A percentile compares a stretch with the other conserved stretches of the same genome.
Conservation (phyloP, 2,329 filamentous ascomycete species). For the Colletotrichum simmondsii region DNA sequence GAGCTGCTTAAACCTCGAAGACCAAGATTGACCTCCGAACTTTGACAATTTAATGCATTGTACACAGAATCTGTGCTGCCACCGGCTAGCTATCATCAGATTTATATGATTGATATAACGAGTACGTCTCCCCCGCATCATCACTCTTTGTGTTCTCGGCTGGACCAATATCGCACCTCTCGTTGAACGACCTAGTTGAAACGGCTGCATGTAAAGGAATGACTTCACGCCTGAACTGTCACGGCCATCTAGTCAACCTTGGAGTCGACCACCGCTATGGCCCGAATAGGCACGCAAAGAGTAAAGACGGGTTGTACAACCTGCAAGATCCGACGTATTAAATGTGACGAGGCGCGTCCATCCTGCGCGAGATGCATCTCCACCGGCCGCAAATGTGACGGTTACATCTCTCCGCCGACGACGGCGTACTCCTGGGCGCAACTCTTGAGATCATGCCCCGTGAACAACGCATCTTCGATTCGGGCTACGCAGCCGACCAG, state of each 20-base stretch:
- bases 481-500: not conserved
- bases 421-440: conserved; percentile 5
- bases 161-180: not conserved
- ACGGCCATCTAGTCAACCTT: not conserved
- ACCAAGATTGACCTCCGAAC: not conserved
- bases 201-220: not conserved
- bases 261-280: not conserved
- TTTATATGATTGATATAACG: not conserved
- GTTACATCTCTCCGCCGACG: conserved; percentile 15
- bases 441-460: not conserved
- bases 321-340: conserved; percentile 35
- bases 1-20: not conserved
- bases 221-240: not conserved
- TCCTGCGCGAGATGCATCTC: conserved; percentile 31
- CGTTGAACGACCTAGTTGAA: not conserved
- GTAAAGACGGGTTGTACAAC: conserved; percentile 35
- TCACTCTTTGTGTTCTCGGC: not conserved
- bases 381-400: conserved; percentile 32
- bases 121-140: not conserved
- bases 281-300: conserved; percentile 13
- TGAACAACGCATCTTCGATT: not conserved
- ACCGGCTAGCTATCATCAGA: not conserved
- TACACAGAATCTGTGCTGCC: not conserved
- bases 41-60: not conserved
- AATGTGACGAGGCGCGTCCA: conserved; percentile 36